Evolutionary conservation across 768 basidiomycete species (phyloP).

Genomic region (Suillus decipiens): DNA sequence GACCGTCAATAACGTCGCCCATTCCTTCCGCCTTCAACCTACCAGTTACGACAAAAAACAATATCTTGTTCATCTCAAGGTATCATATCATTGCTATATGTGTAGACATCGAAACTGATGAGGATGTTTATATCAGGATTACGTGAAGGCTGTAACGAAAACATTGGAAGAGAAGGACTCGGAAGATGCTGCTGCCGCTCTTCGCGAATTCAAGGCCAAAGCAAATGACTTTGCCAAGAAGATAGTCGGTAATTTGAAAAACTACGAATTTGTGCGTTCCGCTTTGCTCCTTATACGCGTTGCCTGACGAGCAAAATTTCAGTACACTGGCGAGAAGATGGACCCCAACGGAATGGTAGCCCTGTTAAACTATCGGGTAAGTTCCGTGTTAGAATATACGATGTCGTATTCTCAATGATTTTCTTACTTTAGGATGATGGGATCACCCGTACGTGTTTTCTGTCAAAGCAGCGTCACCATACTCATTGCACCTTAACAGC

Average conservation of each 20-base stretch:
- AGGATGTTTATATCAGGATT: conserved; percentile 50
- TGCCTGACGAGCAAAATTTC: conserved; percentile 8
- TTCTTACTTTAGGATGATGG: conserved; percentile 64
- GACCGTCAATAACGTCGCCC: conserved; percentile 85
- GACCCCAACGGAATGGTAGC: conserved; percentile 93
- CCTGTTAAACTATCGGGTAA: conserved; percentile 89
- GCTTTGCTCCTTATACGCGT: no score
- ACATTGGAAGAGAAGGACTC: conserved; percentile 55
- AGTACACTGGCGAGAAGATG: conserved; percentile 78
- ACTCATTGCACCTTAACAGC: conserved; percentile 44
- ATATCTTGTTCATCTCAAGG: conserved; percentile 85
- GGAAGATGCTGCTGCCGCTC: conserved; percentile 40
- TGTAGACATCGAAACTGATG: neutral
- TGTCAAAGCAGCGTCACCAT: neutral
- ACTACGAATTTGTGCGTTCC: conserved; percentile 84
- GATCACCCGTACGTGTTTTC: conserved; percentile 63
- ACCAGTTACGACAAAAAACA: conserved; percentile 90
- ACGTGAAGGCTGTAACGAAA: conserved; percentile 91
- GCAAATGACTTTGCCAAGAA: conserved; percentile 84
- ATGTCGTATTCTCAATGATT: conserved; percentile 13
- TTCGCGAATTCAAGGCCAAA: conserved; percentile 78
- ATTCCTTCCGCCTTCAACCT: conserved; percentile 86
- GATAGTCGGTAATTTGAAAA: conserved; percentile 85
- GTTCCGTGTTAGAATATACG: conserved; percentile 21
- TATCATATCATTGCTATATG: conserved; percentile 20